phyloP scores from a whole-genome alignment of 148 eudicot species.

The Suaeda aralocaspica region DNA sequence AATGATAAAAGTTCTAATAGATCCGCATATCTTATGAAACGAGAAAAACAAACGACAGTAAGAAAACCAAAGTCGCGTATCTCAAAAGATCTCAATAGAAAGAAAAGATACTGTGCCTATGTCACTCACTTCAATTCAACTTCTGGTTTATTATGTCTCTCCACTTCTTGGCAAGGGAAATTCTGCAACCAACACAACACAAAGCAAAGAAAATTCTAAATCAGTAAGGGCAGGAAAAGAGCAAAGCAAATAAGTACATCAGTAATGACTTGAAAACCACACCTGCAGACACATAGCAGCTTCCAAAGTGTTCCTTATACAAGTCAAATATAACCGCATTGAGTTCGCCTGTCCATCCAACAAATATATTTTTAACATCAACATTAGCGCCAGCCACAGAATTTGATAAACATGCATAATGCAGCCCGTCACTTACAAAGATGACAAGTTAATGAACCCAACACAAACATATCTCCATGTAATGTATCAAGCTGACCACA shows the following conservation, averaged over 20 bases:
- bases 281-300: slow-evolving; percentile 95
- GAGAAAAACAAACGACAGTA: too few relatives aligned
- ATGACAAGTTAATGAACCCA: too few relatives aligned
- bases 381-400: neutral
- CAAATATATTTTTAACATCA: slow-evolving; percentile 1
- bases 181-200: slow-evolving; percentile 50
- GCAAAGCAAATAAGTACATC: neutral
- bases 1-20: neutral
- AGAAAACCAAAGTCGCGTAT: neutral
- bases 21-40: too few relatives aligned
- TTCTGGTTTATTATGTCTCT: slow-evolving; percentile 96
- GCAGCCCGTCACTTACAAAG: too few relatives aligned
- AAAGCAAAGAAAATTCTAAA: slow-evolving; percentile 6
- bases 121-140: slow-evolving; percentile 79
- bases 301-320: slow-evolving; percentile 89
- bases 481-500: too few relatives aligned
- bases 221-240: neutral
- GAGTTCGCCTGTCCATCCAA: slow-evolving; percentile 54
- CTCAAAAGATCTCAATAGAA: neutral
- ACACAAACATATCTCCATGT: too few relatives aligned
- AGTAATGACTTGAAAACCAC: neutral
- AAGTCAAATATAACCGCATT: slow-evolving; percentile 67
- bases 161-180: slow-evolving; percentile 99
- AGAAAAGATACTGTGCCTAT: neutral
- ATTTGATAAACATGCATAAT: too few relatives aligned